Base-by-base conservation (phyloP, 257 asterid species). In the Galeopsis tetrahit region DNA sequence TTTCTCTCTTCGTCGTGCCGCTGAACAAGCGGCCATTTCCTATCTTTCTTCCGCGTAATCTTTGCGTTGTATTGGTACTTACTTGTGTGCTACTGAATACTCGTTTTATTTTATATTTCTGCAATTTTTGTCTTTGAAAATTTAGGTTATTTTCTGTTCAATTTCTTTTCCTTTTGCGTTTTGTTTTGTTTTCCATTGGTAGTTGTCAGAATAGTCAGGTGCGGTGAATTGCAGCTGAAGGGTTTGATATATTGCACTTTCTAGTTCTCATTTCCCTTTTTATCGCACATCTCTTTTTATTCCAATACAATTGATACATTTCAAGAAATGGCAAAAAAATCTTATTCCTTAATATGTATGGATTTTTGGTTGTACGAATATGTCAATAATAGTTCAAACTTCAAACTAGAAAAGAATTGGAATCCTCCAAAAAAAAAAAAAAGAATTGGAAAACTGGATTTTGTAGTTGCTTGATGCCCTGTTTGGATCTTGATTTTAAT, bases 201-300 rank as follows among this genome's bases (percentile, higher is more conserved):
- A 32, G 21, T 58, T 32, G 33, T 58, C 8, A 2, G 40, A 56
- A 40, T 48, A n/a, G 64, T 43, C 31, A 36, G 62, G 57, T 66
- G 38, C 4, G 71, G 43, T 69, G 51, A 68, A 63, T 69, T 56
- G 79, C 44, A 13, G 51, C 39, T 59, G 66, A 69, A 70, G 73
- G 70, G 56, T 68, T 38, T 60, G 53, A 2, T 44, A 14, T 51
- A 10, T 62, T 68, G 40, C 13, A 48, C 11, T 36, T 10, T 34
- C 1, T 42, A 33, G 5, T 38, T 42, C 10, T 13, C 9, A 32
- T 38, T 4, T 13, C 49, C 31, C 10, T 6, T 33, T 62, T 11
- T 63, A 36, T 13, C 31, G 10, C 1, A 1, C 32, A 51, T 3
- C 15, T n/a, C 58, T 51, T 15, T 17, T 55, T 17, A 15, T 14